phyloP scores from a whole-genome alignment of 176 grass and related monocot genomes.

The Cocos nucifera region DNA sequence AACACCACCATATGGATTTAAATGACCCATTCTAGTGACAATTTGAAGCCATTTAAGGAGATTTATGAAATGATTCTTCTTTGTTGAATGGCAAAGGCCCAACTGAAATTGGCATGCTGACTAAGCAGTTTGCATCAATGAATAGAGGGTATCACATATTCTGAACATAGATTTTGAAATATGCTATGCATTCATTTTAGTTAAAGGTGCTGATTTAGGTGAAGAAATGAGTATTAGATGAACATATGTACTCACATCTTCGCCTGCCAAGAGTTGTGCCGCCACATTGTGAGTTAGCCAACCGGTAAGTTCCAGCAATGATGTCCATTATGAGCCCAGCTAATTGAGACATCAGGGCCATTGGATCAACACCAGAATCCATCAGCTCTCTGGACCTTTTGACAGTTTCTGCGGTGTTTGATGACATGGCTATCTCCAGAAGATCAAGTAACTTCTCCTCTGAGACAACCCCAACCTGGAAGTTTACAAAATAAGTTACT shows the following conservation, averaged over 20 bases:
- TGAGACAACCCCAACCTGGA: constrained; percentile 87
- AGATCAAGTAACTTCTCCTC: constrained; percentile 96
- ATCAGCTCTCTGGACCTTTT: constrained; percentile 91
- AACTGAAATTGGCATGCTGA: too few relatives aligned
- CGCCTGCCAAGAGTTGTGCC: constrained; percentile 58
- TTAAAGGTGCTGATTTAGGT: too few relatives aligned
- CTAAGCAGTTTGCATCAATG: too few relatives aligned
- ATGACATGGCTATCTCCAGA: constrained; percentile 95
- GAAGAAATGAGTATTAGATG: too few relatives aligned
- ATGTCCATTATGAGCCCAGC: constrained; percentile 99
- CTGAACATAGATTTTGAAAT: not conserved
- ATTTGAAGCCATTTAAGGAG: too few relatives aligned
- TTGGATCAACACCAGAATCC: constrained; percentile 95
- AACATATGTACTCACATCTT: constrained; percentile 52
- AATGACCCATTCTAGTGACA: too few relatives aligned
- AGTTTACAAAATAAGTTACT: constrained; percentile 5
- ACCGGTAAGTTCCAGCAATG: constrained; percentile 89
- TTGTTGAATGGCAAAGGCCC: too few relatives aligned
- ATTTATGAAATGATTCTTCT: too few relatives aligned
- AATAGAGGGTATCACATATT: too few relatives aligned
- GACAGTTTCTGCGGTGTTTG: constrained; percentile 86
- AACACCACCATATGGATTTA: too few relatives aligned
- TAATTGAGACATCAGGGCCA: constrained; percentile 98
- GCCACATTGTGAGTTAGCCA: constrained; percentile 52
- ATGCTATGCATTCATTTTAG: too few relatives aligned